These are phyloP conservation scores for Kuraishia piskuri DNA, from an alignment of 805 yeast species.

Conservation along the genomic window DNA sequence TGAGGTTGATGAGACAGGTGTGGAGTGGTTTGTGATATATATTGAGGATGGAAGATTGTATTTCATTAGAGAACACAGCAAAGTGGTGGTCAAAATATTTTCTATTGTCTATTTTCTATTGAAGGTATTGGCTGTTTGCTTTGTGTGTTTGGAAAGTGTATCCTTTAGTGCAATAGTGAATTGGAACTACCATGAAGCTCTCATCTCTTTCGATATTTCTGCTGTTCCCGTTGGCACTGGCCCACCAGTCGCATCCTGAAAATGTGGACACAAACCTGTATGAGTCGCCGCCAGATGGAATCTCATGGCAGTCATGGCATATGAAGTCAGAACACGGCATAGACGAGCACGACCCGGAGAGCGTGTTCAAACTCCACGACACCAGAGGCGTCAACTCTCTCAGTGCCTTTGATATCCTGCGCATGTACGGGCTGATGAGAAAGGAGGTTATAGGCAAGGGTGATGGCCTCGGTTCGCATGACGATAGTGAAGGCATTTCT, in stretches of 20 bases:
- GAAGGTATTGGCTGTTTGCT: too few species aligned
- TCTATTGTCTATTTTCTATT: too few species aligned
- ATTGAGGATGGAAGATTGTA: too few species aligned
- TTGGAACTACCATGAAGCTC: not conserved
- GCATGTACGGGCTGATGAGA: constrained; percentile 73
- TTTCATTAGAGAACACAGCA: too few species aligned
- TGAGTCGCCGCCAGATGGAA: constrained; percentile 20
- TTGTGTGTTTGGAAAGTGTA: too few species aligned
- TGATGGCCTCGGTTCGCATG: constrained; percentile 80
- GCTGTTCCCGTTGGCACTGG: not conserved
- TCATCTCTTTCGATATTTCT: not conserved
- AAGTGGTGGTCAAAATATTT: too few species aligned
- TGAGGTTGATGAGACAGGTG: too few species aligned
- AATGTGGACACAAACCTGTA: constrained; percentile 2
- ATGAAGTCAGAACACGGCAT: constrained; percentile 84
- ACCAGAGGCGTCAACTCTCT: constrained; percentile 47
- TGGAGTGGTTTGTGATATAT: too few species aligned
- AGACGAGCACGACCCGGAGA: constrained; percentile 62
- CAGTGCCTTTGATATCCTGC: constrained; percentile 55
- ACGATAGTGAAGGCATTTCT: constrained; percentile 50
- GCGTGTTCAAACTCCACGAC: constrained; percentile 81
- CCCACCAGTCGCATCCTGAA: not conserved
- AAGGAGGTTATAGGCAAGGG: constrained; percentile 78
- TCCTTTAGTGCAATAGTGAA: too few species aligned
- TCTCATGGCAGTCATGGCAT: constrained; percentile 80